Percentiles rank a stretch among this genome's conserved stretches.
Evolutionary conservation across 176 grass and related monocot species (phyloP).

Genomic region (Triticum urartu): DNA sequence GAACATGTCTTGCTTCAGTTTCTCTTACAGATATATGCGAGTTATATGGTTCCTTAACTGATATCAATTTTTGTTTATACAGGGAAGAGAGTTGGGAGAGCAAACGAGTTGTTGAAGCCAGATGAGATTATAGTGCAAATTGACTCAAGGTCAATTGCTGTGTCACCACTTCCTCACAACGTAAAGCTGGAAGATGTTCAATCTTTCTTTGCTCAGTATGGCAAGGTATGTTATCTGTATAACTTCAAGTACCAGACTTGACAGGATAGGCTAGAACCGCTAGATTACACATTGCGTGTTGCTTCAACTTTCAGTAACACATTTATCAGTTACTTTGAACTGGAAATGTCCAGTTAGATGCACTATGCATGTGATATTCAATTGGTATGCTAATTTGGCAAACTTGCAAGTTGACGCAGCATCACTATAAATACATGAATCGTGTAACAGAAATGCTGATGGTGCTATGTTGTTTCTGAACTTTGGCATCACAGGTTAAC

Average conservation of each 20-base stretch:
- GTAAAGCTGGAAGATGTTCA: constrained; percentile 77
- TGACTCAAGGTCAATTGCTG: constrained; percentile 79
- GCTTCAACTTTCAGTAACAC: neutral
- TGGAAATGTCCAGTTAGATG: neutral
- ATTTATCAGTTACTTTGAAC: neutral
- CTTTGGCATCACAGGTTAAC: constrained; percentile 64
- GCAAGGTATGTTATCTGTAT: constrained; percentile 56
- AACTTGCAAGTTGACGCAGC: neutral
- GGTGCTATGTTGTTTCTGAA: neutral
- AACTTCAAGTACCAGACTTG: neutral
- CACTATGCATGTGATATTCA: neutral
- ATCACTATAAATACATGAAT: neutral
- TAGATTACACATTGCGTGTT: neutral
- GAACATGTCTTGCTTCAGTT: constrained; percentile 5
- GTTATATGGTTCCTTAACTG: neutral
- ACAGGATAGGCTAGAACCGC: neutral
- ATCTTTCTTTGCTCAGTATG: constrained; percentile 63
- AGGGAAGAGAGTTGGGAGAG: constrained; percentile 83
- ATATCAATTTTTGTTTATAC: constrained; percentile 1
- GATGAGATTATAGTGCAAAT: constrained; percentile 81
- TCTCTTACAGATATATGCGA: neutral
- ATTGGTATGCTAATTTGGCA: constrained; percentile 14
- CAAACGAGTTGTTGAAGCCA: constrained; percentile 53
- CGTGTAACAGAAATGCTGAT: neutral
- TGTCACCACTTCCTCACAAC: constrained; percentile 78